Base-by-base conservation (phyloP, 805 yeast species). In the Candida dendrica region DNA sequence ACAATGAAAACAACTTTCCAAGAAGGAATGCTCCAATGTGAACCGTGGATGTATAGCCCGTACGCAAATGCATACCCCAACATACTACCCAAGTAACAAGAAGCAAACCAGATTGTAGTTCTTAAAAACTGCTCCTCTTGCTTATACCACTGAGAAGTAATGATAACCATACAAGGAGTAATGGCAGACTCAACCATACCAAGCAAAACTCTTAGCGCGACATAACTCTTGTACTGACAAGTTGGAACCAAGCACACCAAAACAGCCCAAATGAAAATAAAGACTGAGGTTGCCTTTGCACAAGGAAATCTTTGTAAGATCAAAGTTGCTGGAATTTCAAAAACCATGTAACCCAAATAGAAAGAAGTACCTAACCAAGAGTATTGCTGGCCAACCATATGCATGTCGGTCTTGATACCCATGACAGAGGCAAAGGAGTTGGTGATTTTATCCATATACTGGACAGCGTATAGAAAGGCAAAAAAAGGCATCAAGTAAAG, bases 1-100 rank as follows among this genome's bases (percentile, higher is more conserved):
- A 81, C 65, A 38, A 84, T 61, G 55, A 72, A 84, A 3, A 80
- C 56, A 13, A 76, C 56, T 52, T 74, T 77, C 90, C 90, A 84
- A 3, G 81, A 66, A 3, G 59, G 65, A 5, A 78, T 59, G 22
- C 65, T 39, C 56, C 68, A 74, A 8, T 53, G 41, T n/a, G 57
- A 61, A 13, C 56, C 62, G 49, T 72, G 64, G 10, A 46, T 45
- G 44, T 67, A 61, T 40, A 74, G 51, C n/a, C 80, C 82, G 49
- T 77, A 78, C 1, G 84, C 78, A 43, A 81, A 71, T 11, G 70
- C 67, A 24, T 72, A 69, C 15, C 81, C 77, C 27, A 75, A 36
- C 20, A 74, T 59, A 26, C 66, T 61, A 43, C 77, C 79, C n/a
- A 69, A 48, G 39, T 75, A 75, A 32, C 68, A 63, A 49, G 61